Evolutionary conservation across 805 yeast species (phyloP).

Genomic region (Yarrowia bubula): DNA sequence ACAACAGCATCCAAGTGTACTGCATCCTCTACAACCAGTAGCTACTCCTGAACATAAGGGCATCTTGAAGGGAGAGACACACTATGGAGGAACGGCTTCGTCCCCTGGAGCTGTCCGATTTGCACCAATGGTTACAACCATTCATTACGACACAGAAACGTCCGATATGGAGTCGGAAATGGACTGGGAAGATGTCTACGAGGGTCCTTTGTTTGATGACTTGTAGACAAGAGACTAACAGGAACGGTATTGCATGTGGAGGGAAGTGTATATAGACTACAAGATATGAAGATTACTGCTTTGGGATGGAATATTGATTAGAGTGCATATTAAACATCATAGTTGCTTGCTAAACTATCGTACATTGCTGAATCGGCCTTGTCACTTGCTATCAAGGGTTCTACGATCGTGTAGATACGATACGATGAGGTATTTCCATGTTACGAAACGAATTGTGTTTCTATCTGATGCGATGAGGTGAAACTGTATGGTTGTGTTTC

Average conservation of each 20-base stretch:
- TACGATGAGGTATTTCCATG: too few species aligned
- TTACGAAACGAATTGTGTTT: too few species aligned
- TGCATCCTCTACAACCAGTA: not conserved
- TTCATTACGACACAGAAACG: conserved; percentile 1
- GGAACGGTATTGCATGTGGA: not conserved
- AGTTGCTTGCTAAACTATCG: too few species aligned
- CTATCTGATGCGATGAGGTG: too few species aligned
- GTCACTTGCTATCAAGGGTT: too few species aligned
- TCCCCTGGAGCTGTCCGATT: conserved; percentile 2
- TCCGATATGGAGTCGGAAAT: conserved; percentile 4
- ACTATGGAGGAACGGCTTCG: not conserved
- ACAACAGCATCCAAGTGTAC: not conserved
- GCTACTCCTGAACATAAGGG: not conserved
- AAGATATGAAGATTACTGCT: too few species aligned
- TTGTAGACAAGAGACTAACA: not conserved
- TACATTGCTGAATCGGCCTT: too few species aligned
- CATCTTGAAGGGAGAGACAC: not conserved
- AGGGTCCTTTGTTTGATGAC: conserved; percentile 2
- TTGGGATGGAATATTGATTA: too few species aligned
- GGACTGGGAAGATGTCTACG: conserved; percentile 10
- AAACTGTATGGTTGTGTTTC: too few species aligned
- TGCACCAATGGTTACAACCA: not conserved
- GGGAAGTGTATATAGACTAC: conserved; percentile 5
- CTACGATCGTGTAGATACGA: too few species aligned
- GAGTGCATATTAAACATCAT: too few species aligned